phyloP scores from a whole-genome alignment of 805 yeast species.

The Candida fluviatilis region DNA sequence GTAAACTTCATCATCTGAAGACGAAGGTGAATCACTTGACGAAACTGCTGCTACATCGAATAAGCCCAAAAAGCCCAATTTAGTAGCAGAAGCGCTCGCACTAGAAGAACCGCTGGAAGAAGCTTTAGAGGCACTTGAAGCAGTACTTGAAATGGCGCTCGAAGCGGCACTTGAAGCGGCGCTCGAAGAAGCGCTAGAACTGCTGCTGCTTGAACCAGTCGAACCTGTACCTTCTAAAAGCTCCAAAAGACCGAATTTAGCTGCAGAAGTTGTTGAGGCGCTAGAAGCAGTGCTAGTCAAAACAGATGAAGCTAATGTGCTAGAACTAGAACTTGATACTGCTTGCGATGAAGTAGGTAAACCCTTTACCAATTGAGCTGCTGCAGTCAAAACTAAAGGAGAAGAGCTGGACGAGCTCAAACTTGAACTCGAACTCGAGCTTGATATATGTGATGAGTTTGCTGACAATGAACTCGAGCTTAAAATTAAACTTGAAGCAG shows the following conservation, averaged over 20 bases:
- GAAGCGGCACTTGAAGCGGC: neutral
- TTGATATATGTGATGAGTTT: neutral
- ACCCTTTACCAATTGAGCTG: no score
- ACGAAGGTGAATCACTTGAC: no score
- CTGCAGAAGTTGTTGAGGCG: neutral
- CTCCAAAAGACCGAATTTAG: neutral
- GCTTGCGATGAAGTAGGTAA: no score
- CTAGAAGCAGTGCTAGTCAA: neutral
- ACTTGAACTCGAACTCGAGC: neutral
- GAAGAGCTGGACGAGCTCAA: neutral
- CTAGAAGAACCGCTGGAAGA: no score
- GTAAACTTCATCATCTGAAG: neutral
- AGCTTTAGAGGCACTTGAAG: neutral
- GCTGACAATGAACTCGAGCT: neutral
- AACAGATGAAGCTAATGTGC: neutral
- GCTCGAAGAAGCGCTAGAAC: no score
- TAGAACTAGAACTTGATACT: no score
- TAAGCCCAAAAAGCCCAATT: no score
- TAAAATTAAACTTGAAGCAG: neutral
- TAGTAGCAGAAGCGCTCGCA: no score
- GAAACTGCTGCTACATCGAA: no score
- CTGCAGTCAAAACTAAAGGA: neutral
- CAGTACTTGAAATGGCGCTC: neutral
- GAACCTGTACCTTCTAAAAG: no score
- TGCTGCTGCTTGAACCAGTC: no score